A percentile compares a stretch with the other conserved stretches of the same genome.
phyloP scores from a whole-genome alignment of 2,329 filamentous ascomycete species.

The Fusarium lyarnte region DNA sequence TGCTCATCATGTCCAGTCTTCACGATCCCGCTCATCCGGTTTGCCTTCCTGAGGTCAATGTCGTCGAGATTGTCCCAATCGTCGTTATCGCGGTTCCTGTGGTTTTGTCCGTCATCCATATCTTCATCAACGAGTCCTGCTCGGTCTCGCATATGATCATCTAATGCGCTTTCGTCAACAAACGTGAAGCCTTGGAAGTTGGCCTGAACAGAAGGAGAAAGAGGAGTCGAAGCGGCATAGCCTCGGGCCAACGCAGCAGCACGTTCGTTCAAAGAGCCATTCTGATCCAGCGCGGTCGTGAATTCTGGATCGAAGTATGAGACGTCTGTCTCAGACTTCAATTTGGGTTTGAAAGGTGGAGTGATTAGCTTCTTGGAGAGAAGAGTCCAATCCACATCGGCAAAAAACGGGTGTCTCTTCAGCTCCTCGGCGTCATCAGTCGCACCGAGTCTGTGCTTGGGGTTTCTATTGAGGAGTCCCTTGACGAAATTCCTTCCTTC shows the following conservation, averaged over 20 bases:
- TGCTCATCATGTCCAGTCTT: constrained; percentile 69
- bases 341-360: constrained; percentile 96
- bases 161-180: constrained; percentile 95
- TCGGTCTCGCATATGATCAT: constrained; percentile 77
- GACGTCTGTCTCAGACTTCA: constrained; percentile 94
- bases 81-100: constrained; percentile 51
- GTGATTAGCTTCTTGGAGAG: constrained; percentile 91
- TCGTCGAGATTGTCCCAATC: constrained; percentile 70
- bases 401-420: constrained; percentile 94
- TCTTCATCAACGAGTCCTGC: constrained; percentile 63
- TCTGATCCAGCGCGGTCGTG: constrained; percentile 89
- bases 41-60: constrained; percentile 60
- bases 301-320: constrained; percentile 99
- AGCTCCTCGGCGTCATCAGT: constrained; percentile 92
- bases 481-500: constrained; percentile 99
- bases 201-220: constrained; percentile 95
- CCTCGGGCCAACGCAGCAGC: constrained; percentile 87
- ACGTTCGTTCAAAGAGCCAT: constrained; percentile 88
- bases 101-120: constrained; percentile 65
- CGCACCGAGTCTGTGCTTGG: constrained; percentile 92
- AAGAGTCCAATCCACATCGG: constrained; percentile 90
- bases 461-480: constrained; percentile 94
- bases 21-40: constrained; percentile 72
- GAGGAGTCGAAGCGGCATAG: constrained; percentile 87
- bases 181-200: constrained; percentile 99